phyloP scores from a whole-genome alignment of 1,284 basidiomycete species.

The Microbotryum silenes-acaulis region DNA sequence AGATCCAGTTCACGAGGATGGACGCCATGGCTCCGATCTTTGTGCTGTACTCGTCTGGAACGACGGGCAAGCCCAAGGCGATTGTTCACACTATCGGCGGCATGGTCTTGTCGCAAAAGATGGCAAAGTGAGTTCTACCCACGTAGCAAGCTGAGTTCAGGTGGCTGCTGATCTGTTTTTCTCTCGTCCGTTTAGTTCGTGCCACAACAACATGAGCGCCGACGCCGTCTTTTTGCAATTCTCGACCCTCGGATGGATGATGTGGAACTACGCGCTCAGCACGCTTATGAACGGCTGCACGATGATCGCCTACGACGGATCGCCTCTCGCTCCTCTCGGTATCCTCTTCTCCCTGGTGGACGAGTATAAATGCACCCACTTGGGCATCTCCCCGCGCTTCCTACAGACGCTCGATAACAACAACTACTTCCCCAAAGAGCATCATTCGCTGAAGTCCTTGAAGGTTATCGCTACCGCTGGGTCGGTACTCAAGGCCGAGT shows the following conservation, averaged over 20 bases:
- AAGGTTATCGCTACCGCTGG: constrained; percentile 76
- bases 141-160: not conserved
- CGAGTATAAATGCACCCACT: constrained; percentile 61
- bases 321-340: constrained; percentile 62
- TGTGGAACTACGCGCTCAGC: constrained; percentile 48
- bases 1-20: constrained; percentile 33
- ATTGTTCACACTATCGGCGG: constrained; percentile 38
- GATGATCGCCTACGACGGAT: constrained; percentile 75
- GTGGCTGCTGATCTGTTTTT: not conserved
- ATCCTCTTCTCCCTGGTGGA: constrained; percentile 68
- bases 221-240: constrained; percentile 66
- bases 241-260: constrained; percentile 58
- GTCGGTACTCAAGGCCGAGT: constrained; percentile 63
- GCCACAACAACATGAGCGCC: constrained; percentile 18
- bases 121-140: constrained; percentile 12
- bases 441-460: constrained; percentile 55
- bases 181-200: not conserved
- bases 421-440: constrained; percentile 50
- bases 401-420: constrained; percentile 24
- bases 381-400: constrained; percentile 51
- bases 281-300: constrained; percentile 45
- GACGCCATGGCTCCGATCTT: constrained; percentile 25
- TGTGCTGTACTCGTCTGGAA: constrained; percentile 35
- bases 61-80: constrained; percentile 42
- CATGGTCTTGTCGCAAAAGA: constrained; percentile 31